phyloP scores from a whole-genome alignment of 176 grass and related monocot species.

The Avena eriantha region DNA sequence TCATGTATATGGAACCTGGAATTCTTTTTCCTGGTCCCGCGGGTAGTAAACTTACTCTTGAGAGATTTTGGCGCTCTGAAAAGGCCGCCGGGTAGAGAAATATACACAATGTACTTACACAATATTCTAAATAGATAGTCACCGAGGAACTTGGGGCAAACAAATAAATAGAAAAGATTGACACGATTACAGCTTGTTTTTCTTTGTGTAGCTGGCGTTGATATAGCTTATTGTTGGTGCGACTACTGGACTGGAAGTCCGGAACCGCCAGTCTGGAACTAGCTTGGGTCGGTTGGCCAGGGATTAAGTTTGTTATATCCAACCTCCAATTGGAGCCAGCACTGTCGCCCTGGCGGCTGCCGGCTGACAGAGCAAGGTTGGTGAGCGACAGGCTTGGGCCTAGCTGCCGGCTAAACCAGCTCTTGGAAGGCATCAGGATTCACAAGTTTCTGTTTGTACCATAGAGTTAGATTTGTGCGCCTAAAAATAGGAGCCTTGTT shows the following conservation, averaged over 20 bases:
- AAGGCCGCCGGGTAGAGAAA: too few species aligned
- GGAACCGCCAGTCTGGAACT: not conserved
- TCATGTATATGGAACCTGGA: not conserved
- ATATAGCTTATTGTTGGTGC: slow-evolving; percentile 6
- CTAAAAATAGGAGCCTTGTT: not conserved
- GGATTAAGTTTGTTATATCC: slow-evolving; percentile 26
- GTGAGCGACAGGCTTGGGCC: not conserved
- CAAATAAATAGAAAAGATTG: not conserved
- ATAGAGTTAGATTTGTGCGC: not conserved
- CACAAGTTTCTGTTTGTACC: not conserved
- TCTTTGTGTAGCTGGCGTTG: not conserved
- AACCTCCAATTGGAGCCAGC: not conserved
- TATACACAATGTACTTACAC: not conserved
- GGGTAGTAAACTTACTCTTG: not conserved
- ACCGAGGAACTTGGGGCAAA: not conserved
- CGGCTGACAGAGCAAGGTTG: not conserved
- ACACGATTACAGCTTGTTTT: not conserved
- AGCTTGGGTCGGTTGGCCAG: not conserved
- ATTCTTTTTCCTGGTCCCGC: not conserved
- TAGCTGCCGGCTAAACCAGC: slow-evolving; percentile 2
- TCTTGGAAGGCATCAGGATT: not conserved
- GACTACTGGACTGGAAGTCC: not conserved
- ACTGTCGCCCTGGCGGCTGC: not conserved
- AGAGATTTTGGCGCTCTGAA: not conserved
- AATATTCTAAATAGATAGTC: not conserved